These are phyloP conservation scores for Begonia masoniana DNA, from an alignment of 306 rosid genomes.

Conservation along the genomic window DNA sequence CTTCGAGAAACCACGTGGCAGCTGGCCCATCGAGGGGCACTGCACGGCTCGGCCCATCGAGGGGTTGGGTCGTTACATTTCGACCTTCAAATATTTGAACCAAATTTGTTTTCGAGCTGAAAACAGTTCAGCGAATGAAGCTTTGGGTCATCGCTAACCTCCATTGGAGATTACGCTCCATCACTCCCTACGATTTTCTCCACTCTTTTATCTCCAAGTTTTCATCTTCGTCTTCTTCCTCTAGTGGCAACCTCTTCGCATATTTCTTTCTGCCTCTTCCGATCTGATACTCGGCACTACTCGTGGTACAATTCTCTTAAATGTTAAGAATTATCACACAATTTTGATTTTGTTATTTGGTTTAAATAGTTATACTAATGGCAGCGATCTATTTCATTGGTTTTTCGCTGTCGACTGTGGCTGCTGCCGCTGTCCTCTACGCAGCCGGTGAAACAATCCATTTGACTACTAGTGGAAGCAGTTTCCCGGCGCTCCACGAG, in stretches of 20 bases:
- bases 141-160: no score
- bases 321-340: no score
- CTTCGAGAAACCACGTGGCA: no score
- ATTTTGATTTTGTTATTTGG: no score
- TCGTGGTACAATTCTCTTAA: no score
- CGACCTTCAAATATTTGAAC: slow-evolving; percentile 48
- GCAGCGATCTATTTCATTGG: slow-evolving; percentile 46
- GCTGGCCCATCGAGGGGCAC: no score
- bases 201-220: no score
- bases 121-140: slow-evolving; percentile 58
- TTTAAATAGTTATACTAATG: background rate
- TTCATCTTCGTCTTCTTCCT: no score
- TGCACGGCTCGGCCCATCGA: no score
- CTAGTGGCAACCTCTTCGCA: background rate
- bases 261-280: slow-evolving; percentile 12
- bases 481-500: background rate
- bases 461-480: background rate
- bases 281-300: slow-evolving; percentile 40
- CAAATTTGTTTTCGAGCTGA: slow-evolving; percentile 37
- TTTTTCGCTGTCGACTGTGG: slow-evolving; percentile 42
- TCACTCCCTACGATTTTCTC: no score
- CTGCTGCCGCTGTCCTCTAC: slow-evolving; percentile 67
- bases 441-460: slow-evolving; percentile 16
- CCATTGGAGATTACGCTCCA: no score
- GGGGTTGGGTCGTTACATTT: no score